Evolutionary conservation across 2,329 filamentous ascomycete species (phyloP).

Genomic region (Paraphaeosphaeria sporulosa): DNA sequence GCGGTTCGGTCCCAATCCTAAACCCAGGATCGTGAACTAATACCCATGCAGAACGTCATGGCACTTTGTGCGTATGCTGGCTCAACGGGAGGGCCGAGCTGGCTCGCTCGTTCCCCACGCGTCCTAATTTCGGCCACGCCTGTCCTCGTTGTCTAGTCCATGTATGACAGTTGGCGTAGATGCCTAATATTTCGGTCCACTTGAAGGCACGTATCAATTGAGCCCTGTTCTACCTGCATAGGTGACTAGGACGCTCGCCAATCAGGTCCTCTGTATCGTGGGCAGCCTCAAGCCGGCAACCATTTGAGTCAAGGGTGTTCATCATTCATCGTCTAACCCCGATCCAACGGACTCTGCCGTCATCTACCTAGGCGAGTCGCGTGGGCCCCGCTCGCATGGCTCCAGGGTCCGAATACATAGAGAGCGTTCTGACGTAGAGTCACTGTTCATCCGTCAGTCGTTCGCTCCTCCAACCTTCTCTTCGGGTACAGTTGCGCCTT

Average conservation of each 20-base stretch:
- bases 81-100: constrained; percentile 41
- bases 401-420: constrained; percentile 32
- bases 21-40: constrained; percentile 29
- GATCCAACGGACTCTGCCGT: constrained; percentile 21
- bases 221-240: constrained; percentile 26
- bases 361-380: constrained; percentile 26
- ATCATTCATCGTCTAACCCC: constrained; percentile 28
- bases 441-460: constrained; percentile 19
- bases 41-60: constrained; percentile 32
- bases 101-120: constrained; percentile 17
- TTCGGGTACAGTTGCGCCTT: constrained; percentile 14
- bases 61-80: constrained; percentile 22
- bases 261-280: constrained; percentile 21
- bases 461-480: constrained; percentile 21
- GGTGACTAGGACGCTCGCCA: constrained; percentile 20
- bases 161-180: constrained; percentile 23
- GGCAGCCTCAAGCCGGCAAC: constrained; percentile 28
- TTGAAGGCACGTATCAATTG: constrained; percentile 28
- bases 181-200: constrained; percentile 31
- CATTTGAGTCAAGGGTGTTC: constrained; percentile 32
- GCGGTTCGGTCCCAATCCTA: constrained; percentile 22
- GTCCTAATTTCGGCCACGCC: constrained; percentile 15
- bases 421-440: constrained; percentile 20
- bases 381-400: constrained; percentile 17
- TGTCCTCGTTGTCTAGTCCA: constrained; percentile 19